Evolutionary conservation across 2,329 filamentous ascomycete species (phyloP).

Genomic region (Exserohilum rostratum): DNA sequence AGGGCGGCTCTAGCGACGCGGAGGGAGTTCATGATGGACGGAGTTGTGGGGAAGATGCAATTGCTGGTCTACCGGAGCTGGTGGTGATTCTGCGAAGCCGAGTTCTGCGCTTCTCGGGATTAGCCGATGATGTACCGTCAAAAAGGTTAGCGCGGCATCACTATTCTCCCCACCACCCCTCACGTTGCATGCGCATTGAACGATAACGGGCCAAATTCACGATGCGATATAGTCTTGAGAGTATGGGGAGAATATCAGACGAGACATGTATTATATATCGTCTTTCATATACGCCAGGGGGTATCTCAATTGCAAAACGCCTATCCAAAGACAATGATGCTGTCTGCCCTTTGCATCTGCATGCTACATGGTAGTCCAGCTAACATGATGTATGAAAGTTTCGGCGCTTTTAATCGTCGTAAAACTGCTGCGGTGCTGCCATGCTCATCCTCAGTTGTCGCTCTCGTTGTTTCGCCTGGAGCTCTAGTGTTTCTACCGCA

Average conservation of each 20-base stretch:
- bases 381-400: not conserved
- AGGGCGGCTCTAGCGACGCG: conserved; percentile 90
- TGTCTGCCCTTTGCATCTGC: not conserved
- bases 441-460: conserved; percentile 76
- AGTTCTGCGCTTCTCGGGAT: conserved; percentile 35
- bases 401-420: conserved; percentile 32
- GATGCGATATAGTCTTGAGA: too few relatives aligned
- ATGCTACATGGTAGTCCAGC: not conserved
- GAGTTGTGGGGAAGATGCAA: conserved; percentile 47
- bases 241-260: not conserved
- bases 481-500: conserved; percentile 81
- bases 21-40: conserved; percentile 82
- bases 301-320: conserved; percentile 43
- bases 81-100: conserved; percentile 34
- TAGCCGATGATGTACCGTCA: conserved; percentile 21
- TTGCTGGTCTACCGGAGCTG: conserved; percentile 43
- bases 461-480: conserved; percentile 81
- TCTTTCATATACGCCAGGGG: conserved; percentile 15
- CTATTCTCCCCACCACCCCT: not conserved
- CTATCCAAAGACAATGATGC: conserved; percentile 3
- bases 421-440: conserved; percentile 58
- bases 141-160: conserved; percentile 2
- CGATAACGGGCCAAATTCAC: not conserved
- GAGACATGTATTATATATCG: not conserved
- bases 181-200: not conserved